Conservation (phyloP, 495 filamentous ascomycete genomes). For the Aspergillus indologenus region DNA sequence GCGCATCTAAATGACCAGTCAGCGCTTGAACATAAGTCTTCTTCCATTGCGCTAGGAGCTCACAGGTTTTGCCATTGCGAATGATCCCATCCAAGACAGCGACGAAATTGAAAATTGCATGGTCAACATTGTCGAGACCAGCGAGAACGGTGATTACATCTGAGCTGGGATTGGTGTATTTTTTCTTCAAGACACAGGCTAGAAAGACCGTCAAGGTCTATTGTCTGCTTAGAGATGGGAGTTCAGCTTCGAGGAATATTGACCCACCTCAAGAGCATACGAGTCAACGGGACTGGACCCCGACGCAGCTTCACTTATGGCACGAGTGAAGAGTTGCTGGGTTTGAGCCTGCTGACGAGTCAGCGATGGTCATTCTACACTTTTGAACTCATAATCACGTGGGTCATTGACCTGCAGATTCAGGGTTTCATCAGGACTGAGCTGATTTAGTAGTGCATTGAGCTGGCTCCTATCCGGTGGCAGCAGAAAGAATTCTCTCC, state of each 20-base stretch:
- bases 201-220: slow-evolving; percentile 92
- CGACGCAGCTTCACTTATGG: slow-evolving; percentile 64
- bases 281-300: slow-evolving; percentile 62
- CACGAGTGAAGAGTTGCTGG: slow-evolving; percentile 70
- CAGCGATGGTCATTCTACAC: slow-evolving; percentile 8
- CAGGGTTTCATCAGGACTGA: slow-evolving; percentile 71
- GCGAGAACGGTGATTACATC: slow-evolving; percentile 89
- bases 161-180: slow-evolving; percentile 92
- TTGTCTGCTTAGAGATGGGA: slow-evolving; percentile 37
- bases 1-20: slow-evolving; percentile 50
- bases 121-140: slow-evolving; percentile 82
- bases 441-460: slow-evolving; percentile 59
- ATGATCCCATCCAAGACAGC: slow-evolving; percentile 75
- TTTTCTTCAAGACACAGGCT: slow-evolving; percentile 74
- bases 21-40: neutral
- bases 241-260: slow-evolving; percentile 4
- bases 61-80: slow-evolving; percentile 70
- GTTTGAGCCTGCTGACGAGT: slow-evolving; percentile 56
- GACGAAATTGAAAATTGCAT: slow-evolving; percentile 85
- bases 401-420: slow-evolving; percentile 57
- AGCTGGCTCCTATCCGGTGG: slow-evolving; percentile 69
- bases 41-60: slow-evolving; percentile 27
- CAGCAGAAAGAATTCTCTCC: slow-evolving; percentile 92
- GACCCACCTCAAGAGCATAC: slow-evolving; percentile 83
- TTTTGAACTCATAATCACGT: neutral